Percentiles rank a stretch among this genome's conserved stretches.
phyloP scores from a whole-genome alignment of 768 basidiomycete genomes.

The Rhizopogon vesiculosus region DNA sequence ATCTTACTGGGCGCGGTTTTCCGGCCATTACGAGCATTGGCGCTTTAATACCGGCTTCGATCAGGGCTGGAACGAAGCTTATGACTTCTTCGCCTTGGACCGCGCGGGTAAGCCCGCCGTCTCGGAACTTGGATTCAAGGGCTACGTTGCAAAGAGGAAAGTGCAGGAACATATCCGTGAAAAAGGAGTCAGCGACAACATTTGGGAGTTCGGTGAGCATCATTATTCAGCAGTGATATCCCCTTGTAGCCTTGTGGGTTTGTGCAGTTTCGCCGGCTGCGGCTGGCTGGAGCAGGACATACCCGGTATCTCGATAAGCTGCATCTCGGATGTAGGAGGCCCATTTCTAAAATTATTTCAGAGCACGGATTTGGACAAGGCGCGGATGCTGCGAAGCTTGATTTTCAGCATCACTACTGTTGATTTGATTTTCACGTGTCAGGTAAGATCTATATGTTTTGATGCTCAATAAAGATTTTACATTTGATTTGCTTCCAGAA shows the following conservation, averaged over 20 bases:
- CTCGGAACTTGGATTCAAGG: slow-evolving; percentile 61
- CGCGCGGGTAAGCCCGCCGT: slow-evolving; percentile 20
- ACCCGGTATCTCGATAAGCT: slow-evolving; percentile 1
- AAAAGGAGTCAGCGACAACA: slow-evolving; percentile 33
- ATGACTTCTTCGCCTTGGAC: slow-evolving; percentile 42
- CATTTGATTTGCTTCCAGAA: background rate
- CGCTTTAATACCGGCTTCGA: slow-evolving; percentile 63
- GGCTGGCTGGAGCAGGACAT: background rate
- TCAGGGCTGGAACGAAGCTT: slow-evolving; percentile 70
- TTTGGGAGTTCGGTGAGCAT: slow-evolving; percentile 65
- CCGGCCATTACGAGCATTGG: slow-evolving; percentile 60
- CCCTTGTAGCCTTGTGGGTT: background rate
- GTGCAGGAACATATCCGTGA: slow-evolving; percentile 38
- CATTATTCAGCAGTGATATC: background rate
- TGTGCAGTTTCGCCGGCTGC: background rate
- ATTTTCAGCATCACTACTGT: slow-evolving; percentile 32
- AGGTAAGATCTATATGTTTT: background rate
- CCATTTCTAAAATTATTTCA: slow-evolving; percentile 11
- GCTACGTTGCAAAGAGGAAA: slow-evolving; percentile 50
- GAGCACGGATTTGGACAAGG: slow-evolving; percentile 67
- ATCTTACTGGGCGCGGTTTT: slow-evolving; percentile 41
- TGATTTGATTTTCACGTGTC: slow-evolving; percentile 15
- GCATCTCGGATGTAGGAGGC: slow-evolving; percentile 9
- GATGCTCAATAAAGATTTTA: background rate
- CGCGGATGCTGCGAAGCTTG: slow-evolving; percentile 33